Base-by-base conservation (phyloP, 1,284 basidiomycete species). In the Mycosarcoma mackinlayi region DNA sequence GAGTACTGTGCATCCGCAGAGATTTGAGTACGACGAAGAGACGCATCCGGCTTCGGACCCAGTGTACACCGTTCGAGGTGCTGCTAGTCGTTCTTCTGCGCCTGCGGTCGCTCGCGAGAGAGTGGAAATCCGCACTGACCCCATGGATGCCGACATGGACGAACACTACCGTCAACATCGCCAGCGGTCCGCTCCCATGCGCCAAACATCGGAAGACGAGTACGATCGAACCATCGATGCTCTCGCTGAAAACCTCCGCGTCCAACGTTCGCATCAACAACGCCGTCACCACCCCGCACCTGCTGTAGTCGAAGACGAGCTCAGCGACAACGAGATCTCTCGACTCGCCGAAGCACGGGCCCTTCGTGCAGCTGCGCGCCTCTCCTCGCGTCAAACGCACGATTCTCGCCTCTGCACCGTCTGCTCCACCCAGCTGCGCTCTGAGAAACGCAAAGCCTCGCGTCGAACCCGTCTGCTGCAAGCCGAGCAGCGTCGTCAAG, bases 311-410 rank as follows among this genome's bases (percentile, higher is more conserved):
- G 46, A 48, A 28, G n/a, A 37, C 37, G 49, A 57, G 11, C 23
- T 47, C 1, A 60, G 65, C n/a, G 66, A 73, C n/a, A 37, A 34
- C 11, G 71, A 73, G 19, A 57, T 74, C 51, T 74, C 71, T 16
- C 63, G 59, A 11, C 55, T 70, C 16, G 71, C 71, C 18, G 52
- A 67, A 1, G 40, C 57, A 0, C 62, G 71, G 8, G 71, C 71
- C 1, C 40, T 52, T 1, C 54, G 44, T 1, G 64, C 62, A 0
- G 18, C 63, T 9, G 64, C 64, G 18, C 60, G 56, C 10, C 6
- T 38, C n/a, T 14, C 45, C 8, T 18, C 21, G 1, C 44, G 35
- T 3, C 44, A 46, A 27, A 37, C 56, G 21, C 72, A 74, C 57
- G 59, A 73, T 16, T 8, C 51, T 3, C 28, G 23, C 3, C 16